A percentile compares a stretch with the other conserved stretches of the same genome.
Evolutionary conservation across 495 filamentous ascomycete genomes (phyloP).

Genomic region (Clavariopsis aquatica): DNA sequence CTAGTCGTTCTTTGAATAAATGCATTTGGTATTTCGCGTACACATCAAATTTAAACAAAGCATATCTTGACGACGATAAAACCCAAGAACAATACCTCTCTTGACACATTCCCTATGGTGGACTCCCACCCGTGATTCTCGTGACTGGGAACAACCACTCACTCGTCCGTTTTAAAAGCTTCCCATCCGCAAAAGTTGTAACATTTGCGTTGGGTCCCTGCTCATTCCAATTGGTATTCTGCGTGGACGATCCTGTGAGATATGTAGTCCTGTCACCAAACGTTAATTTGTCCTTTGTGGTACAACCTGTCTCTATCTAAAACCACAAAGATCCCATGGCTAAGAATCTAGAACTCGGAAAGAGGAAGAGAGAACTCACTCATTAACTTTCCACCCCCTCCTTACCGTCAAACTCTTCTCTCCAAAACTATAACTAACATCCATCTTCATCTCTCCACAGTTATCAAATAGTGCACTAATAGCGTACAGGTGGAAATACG

Average conservation of each 20-base stretch:
- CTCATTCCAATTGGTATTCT: constrained; percentile 9
- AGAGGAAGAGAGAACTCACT: constrained; percentile 3
- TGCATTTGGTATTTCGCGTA: too few relatives aligned
- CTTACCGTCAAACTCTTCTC: constrained; percentile 16
- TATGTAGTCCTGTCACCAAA: constrained; percentile 1
- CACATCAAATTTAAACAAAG: too few relatives aligned
- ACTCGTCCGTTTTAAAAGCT: constrained; percentile 8
- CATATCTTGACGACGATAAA: neutral
- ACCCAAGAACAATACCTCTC: too few relatives aligned
- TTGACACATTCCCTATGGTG: neutral
- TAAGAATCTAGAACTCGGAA: neutral
- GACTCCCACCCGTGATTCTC: neutral
- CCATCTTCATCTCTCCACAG: constrained; percentile 4
- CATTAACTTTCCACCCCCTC: constrained; percentile 19
- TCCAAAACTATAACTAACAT: constrained; percentile 11
- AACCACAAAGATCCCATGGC: neutral
- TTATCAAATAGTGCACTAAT: constrained; percentile 21
- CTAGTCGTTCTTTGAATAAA: too few relatives aligned
- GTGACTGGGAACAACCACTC: constrained; percentile 19
- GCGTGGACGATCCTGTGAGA: neutral
- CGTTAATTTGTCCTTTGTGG: neutral
- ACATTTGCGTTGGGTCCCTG: constrained; percentile 6
- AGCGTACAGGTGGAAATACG: constrained; percentile 26
- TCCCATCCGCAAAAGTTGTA: constrained; percentile 10
- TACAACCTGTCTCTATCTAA: neutral